Conservation (phyloP, 2,329 filamentous ascomycete genomes). For the Daldinia sp. region DNA sequence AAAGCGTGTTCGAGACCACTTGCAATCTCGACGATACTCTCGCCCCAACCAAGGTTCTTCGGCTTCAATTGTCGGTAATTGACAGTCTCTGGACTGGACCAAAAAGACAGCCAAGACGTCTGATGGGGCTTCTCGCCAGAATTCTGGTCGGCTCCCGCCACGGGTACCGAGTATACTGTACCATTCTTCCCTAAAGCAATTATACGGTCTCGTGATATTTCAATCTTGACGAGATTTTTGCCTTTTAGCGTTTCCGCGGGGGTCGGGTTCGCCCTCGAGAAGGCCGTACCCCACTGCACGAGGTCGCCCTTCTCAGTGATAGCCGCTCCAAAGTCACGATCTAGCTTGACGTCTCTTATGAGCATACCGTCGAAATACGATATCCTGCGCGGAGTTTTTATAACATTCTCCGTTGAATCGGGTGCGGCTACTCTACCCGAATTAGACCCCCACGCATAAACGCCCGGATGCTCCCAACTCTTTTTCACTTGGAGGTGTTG, state of each 20-base stretch:
- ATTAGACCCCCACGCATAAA: slow-evolving; percentile 95
- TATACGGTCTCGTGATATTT: slow-evolving; percentile 83
- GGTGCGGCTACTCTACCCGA: slow-evolving; percentile 84
- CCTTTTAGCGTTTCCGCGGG: slow-evolving; percentile 79
- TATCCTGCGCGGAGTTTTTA: slow-evolving; percentile 84
- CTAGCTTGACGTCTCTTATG: slow-evolving; percentile 86
- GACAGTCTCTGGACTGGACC: slow-evolving; percentile 61
- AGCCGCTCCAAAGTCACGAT: slow-evolving; percentile 82
- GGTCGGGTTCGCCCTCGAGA: slow-evolving; percentile 67
- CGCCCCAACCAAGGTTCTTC: slow-evolving; percentile 68
- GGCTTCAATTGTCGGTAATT: slow-evolving; percentile 80
- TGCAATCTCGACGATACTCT: slow-evolving; percentile 77
- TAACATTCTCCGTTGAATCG: slow-evolving; percentile 75
- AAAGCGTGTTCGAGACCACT: slow-evolving; percentile 87
- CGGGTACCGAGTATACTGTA: slow-evolving; percentile 84
- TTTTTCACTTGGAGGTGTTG: slow-evolving; percentile 88
- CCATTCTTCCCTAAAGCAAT: slow-evolving; percentile 79
- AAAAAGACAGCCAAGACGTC: slow-evolving; percentile 76
- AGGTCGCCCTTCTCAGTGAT: slow-evolving; percentile 88
- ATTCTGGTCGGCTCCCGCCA: slow-evolving; percentile 75
- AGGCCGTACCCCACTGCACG: slow-evolving; percentile 88
- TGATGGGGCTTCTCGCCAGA: slow-evolving; percentile 70
- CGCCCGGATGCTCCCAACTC: slow-evolving; percentile 82
- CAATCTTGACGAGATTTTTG: slow-evolving; percentile 79
- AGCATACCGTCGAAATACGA: slow-evolving; percentile 84